Conservation (phyloP, 2,329 filamentous ascomycete genomes). For the Botrytis paeoniae region DNA sequence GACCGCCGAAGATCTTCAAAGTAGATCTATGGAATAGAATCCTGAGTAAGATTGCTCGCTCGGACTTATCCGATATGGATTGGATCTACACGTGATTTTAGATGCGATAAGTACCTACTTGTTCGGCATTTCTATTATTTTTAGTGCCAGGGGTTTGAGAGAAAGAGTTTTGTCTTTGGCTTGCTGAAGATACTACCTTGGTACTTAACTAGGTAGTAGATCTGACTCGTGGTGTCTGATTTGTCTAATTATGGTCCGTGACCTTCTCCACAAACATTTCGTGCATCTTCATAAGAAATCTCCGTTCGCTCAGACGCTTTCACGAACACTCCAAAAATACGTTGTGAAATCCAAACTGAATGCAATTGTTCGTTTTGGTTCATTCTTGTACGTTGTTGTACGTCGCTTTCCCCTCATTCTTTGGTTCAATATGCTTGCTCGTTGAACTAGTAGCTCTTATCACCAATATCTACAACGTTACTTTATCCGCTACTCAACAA, state of each 20-base stretch:
- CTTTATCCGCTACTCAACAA: not conserved
- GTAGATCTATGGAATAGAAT: not conserved
- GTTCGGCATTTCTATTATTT: not conserved
- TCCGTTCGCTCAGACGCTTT: not conserved
- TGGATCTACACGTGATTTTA: not conserved
- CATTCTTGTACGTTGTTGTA: not conserved
- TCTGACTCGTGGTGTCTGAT: not conserved
- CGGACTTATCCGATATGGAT: not conserved
- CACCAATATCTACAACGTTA: slow-evolving; percentile 17
- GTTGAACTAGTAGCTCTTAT: not conserved
- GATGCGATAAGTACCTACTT: not conserved
- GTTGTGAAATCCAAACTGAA: not conserved
- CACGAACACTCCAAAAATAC: not conserved
- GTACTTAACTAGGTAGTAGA: not conserved
- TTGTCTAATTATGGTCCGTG: not conserved
- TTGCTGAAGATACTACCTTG: not conserved
- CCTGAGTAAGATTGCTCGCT: not conserved
- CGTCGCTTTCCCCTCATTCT: not conserved
- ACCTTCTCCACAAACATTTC: slow-evolving; percentile 1
- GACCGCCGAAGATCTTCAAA: slow-evolving; percentile 1
- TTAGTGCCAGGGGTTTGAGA: not conserved
- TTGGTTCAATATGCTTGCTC: not conserved
- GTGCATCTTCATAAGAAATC: slow-evolving; percentile 5
- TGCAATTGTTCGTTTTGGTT: not conserved
- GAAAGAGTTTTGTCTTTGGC: not conserved